Base-by-base conservation (phyloP, 2,329 filamentous ascomycete genomes). In the Capronia americana region DNA sequence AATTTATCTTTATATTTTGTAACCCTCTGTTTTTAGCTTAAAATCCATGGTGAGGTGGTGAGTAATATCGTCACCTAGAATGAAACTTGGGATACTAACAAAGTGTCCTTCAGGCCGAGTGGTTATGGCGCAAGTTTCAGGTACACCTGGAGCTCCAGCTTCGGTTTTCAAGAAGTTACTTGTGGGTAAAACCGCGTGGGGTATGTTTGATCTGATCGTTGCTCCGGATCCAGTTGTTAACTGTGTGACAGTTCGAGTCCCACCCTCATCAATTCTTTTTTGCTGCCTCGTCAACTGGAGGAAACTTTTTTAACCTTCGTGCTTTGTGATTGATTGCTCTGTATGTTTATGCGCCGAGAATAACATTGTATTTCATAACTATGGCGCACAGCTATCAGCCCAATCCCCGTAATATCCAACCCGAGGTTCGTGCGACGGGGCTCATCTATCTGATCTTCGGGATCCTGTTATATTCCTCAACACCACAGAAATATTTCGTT, bases 71-170 rank as follows among this genome's bases (percentile, higher is more conserved):
- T n/a, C 24, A 20, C 53, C n/a, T 6, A 32, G 0, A 34, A 55
- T 55, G 28, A 55, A 55, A 55, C 53, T 55, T 55, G 53, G 53
- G 53, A 55, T 55, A 17, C 53, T 55, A 57, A 41, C 55, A 57
- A 57, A 26, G n/a, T 32, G 17, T 41, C 55, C 12, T 10, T 23
- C 23, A 26, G 38, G 38, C 38, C 38, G 57, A 60, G 57, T 57
- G 55, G 55, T 57, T 57, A 57, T 57, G 55, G 55, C 55, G 55
- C 55, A 57, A 57, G 55, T 57, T 57, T 57, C 57, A 48, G 57
- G 57, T 20, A 48, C 17, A 59, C 57, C 57, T 60, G 41, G 30
- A 60, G 57, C 57, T 34, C 26, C 6, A 5, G 57, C 41, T 60
- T 48, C 24, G 38, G 57, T 48, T 38, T 60, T 60, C 28, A 17